Evolutionary conservation across 139 green algal genomes (phyloP), one percentile per base, ranked within the genome.

Genomic region (Tetradesmus lagerheimii): DNA sequence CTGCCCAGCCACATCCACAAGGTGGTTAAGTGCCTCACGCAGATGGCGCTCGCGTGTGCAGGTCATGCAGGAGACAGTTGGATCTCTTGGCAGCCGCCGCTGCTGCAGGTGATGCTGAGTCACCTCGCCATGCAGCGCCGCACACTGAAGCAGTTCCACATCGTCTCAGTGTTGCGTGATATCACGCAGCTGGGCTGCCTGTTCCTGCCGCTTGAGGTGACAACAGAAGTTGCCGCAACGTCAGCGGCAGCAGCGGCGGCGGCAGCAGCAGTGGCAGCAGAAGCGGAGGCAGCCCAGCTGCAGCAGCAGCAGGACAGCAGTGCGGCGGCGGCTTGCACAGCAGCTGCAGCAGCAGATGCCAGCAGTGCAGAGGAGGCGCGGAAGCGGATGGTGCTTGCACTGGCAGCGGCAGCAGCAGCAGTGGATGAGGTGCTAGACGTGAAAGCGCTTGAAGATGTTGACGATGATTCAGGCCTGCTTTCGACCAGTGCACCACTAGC

Each of bases 1-100:
- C 80, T 89, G 34, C 88, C 88, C 66, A 66, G 88, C 66, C 88
- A 91, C 45, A 74, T 91, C 8, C 88, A 91, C 47, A 62, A 62
- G 15, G 88, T 91, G 6, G 66, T 91, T 12, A 78, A 64, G 31
- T 91, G 88, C 79, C 18, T 87, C 16, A 57, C 39, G 18, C 88
- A 91, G 79, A 43, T 91, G 29, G 50, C 23, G 1, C 15, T 62
- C 2, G 79, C 88, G 0, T 91, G 88, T 35, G 74, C 78, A 38
- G 41, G 23, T 16, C 88, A 91, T 43, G 79, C 80, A 25, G 43
- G 62, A 34, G 35, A 87, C 3, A 80, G 39, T 2, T 91, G 88
- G 88, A 34, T 87, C 18, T n/a, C 18, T 12, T 91, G 88, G 88
- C 88, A 91, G 79, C 79, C 79, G 47, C 57, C 39, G 14, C 23